These are phyloP conservation scores for Neonectria magnoliae DNA, from an alignment of 2,329 filamentous ascomycete genomes.

Conservation along the genomic window DNA sequence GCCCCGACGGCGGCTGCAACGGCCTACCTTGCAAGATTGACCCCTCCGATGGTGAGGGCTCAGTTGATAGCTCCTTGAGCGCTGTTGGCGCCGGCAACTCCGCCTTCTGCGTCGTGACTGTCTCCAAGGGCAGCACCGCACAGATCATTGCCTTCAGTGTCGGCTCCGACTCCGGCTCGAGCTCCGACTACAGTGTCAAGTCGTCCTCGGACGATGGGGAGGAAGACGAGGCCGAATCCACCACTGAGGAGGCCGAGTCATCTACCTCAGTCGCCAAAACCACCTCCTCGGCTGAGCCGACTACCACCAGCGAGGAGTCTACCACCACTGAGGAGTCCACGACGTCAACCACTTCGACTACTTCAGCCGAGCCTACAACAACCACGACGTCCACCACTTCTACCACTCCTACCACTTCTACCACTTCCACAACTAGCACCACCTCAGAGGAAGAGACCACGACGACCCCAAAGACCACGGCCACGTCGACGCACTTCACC, in stretches of 20 bases:
- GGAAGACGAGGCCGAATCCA: slow-evolving; percentile 37
- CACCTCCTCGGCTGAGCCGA: slow-evolving; percentile 24
- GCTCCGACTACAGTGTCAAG: slow-evolving; percentile 12
- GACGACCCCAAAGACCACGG: slow-evolving; percentile 25
- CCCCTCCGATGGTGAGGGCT: slow-evolving; percentile 65
- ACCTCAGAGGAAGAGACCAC: slow-evolving; percentile 21
- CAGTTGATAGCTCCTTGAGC: slow-evolving; percentile 64
- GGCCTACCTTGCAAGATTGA: slow-evolving; percentile 80
- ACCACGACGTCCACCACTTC: not conserved
- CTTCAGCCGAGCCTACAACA: not conserved
- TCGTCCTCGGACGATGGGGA: slow-evolving; percentile 34
- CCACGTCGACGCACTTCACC: slow-evolving; percentile 45
- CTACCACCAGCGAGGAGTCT: slow-evolving; percentile 21
- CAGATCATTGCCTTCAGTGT: slow-evolving; percentile 71
- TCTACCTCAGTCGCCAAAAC: slow-evolving; percentile 21
- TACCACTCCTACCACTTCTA: not conserved
- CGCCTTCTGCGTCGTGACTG: slow-evolving; percentile 80
- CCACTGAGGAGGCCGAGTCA: slow-evolving; percentile 20
- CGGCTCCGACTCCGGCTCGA: slow-evolving; percentile 47
- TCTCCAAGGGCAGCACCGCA: slow-evolving; percentile 72
- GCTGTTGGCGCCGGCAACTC: slow-evolving; percentile 73
- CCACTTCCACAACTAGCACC: slow-evolving; percentile 23
- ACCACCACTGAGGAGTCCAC: slow-evolving; percentile 32
- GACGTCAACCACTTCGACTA: slow-evolving; percentile 30
- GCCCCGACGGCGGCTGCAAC: slow-evolving; percentile 71